Evolutionary conservation across 192 early-diverging fungal genomes (phyloP), one percentile per base, ranked within the genome.

Genomic region (Entophlyctis luteolus): DNA sequence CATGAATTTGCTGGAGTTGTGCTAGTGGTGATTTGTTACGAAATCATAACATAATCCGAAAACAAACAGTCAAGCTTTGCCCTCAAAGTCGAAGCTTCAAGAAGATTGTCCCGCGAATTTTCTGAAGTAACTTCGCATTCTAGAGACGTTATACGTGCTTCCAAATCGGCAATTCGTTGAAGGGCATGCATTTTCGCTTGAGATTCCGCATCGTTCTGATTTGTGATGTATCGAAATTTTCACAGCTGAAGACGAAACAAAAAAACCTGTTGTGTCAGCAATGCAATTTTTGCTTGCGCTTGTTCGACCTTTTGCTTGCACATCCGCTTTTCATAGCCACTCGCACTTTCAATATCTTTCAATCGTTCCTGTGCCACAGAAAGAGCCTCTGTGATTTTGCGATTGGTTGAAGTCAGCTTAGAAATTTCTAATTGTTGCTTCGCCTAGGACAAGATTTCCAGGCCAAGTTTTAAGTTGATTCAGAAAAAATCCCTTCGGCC

Each of bases 1-100:
- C 50, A 59, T 85, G 81, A 29, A 81, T 74, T 55, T 86, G 84
- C 10, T 75, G 70, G 37, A 77, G 55, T 55, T 85, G 78, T 62
- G 86, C 85, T 46, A 75, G 14, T 4, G 33, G 10, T 3, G 22
- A 45, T 39, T 23, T 28, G 23, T 34, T 33, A 73, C 20, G 77
- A 76, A 22, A 69, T 52, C 38, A 79, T 79, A 34, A 65, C 65
- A 14, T 78, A 75, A 29, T 81, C 68, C 50, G 79, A 75, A 48
- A 75, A 75, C 36, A 59, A 54, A 38, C 65, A 12, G 6, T 70
- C 18, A 23, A 27, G 22, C 75, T 34, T 48, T 14, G 48, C 8
- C 6, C 23, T 23, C 18, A 23, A 34, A 47, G 2, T 37, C 20
- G 50, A 65, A 0, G 65, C 14, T 85, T n/a, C n/a, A n/a, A n/a